Evolutionary conservation across 2,329 filamentous ascomycete genomes (phyloP), one percentile per base, ranked within the genome.

Genomic region (Fusarium chlamydosporum): DNA sequence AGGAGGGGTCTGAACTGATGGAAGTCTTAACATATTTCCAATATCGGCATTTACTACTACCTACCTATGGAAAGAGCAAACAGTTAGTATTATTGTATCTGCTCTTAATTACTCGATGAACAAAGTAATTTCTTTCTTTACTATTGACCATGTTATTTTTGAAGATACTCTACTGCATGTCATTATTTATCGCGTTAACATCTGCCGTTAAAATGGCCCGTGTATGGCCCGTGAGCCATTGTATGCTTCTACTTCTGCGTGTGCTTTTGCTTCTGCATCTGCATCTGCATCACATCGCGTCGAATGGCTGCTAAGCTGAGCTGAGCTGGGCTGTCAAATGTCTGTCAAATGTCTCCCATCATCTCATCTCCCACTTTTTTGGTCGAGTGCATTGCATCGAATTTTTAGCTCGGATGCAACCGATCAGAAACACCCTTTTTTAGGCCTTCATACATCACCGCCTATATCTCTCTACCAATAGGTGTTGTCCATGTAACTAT

Each of bases 371-470:
- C 47, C 67, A 59, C 58, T 70, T 68, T 67, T 42, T 18, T 31
- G 23, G 35, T 37, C 40, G 52, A 55, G n/a, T 52, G 48, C 52
- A 68, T 35, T 46, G 40, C 20, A 62, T 46, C 57, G 20, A 33
- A 56, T 26, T 31, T 31, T 55, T 62, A 58, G 68, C 55, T 73
- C 71, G 71, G 71, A 59, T 70, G 60, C 50, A 61, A 56, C 71
- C 71, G 71, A 73, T 73, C 71, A 72, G 56, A 62, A 47, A 56
- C 62, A 68, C 56, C 42, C 33, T 63, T 59, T 59, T 59, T 59
- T 43, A 27, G 42, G 50, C 37, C 42, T 51, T 57, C 38, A 53
- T 51, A 51, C 35, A 51, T 38, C 12, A 51, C 47, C 26, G 34
- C 33, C 26, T 51, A 40, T 33, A 40, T 51, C n/a, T 18, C 20